Evolutionary conservation across 176 grass and related monocot species (phyloP).

Genomic region (Miscanthus lutarioriparius): DNA sequence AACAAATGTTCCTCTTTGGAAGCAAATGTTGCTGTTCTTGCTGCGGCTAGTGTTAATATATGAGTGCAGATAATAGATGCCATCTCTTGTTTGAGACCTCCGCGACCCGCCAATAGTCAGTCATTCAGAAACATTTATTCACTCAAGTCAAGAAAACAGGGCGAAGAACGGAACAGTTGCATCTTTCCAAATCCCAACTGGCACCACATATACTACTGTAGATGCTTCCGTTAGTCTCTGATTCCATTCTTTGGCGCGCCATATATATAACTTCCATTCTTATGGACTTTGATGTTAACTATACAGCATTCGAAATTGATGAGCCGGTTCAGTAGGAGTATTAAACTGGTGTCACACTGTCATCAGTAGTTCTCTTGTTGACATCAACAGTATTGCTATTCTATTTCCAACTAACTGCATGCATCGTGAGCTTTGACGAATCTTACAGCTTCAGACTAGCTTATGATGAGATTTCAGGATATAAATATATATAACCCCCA

Average conservation of each 20-base stretch:
- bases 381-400: background rate
- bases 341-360: background rate
- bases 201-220: background rate
- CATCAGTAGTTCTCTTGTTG: conserved; percentile 6
- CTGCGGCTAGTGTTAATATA: background rate
- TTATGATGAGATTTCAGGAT: background rate
- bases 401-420: background rate
- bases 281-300: background rate
- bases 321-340: background rate
- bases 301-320: background rate
- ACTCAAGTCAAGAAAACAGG: background rate
- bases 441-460: background rate
- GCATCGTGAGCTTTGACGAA: background rate
- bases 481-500: background rate
- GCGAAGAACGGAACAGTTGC: background rate
- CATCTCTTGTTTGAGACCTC: background rate
- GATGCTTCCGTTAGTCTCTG: too few species aligned
- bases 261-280: background rate
- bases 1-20: background rate
- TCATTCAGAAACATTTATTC: background rate
- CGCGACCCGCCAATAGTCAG: background rate
- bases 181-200: background rate
- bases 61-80: background rate
- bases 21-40: background rate
- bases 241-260: background rate